A percentile compares a stretch with the other conserved stretches of the same genome.
These are phyloP conservation scores for Trichoderma polysporum DNA, from an alignment of 2,329 filamentous ascomycete species.

Conservation along the genomic window DNA sequence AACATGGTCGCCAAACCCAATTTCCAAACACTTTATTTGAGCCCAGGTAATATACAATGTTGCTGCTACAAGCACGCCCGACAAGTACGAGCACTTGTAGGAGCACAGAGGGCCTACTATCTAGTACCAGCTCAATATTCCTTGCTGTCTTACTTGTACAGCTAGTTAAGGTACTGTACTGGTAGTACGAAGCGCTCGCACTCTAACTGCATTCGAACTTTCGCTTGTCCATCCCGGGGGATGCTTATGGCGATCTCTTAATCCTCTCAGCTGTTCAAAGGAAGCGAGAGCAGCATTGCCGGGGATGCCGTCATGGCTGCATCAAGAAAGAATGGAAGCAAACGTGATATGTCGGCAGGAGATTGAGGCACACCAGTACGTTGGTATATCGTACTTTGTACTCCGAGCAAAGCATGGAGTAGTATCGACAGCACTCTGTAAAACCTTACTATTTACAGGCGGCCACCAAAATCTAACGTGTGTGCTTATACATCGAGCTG, in stretches of 20 bases:
- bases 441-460: background rate
- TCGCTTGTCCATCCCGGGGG: background rate
- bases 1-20: background rate
- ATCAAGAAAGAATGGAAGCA: background rate
- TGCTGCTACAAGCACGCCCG: background rate
- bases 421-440: background rate
- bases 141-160: background rate
- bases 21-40: background rate
- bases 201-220: background rate
- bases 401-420: background rate
- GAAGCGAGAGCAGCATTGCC: constrained; percentile 4
- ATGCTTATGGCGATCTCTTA: background rate
- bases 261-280: background rate
- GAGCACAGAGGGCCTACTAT: background rate
- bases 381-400: background rate
- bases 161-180: background rate
- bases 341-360: background rate
- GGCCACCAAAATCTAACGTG: background rate
- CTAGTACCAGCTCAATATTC: constrained; percentile 1
- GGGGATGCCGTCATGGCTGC: background rate
- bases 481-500: background rate
- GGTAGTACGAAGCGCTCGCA: background rate
- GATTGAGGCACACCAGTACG: background rate
- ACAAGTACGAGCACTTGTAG: background rate
- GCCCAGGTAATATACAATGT: background rate